phyloP scores from a whole-genome alignment of 306 rosid genomes.

The Senna siamea region DNA sequence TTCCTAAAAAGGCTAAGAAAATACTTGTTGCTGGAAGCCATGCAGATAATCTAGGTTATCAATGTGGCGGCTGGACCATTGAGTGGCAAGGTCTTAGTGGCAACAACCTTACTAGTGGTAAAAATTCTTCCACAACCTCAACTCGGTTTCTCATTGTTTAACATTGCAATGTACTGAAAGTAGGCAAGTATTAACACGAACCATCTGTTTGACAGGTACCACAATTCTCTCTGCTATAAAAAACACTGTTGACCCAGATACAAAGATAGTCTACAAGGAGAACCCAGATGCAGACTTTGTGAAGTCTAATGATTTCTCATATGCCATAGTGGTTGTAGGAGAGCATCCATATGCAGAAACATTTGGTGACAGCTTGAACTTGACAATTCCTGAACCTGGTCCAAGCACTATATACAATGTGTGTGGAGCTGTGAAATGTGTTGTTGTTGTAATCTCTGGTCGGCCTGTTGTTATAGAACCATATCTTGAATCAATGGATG shows the following conservation, averaged over 20 bases:
- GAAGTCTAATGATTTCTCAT: constrained; percentile 48
- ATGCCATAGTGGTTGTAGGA: constrained; percentile 55
- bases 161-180: background rate
- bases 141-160: background rate
- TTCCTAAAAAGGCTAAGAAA: constrained; percentile 47
- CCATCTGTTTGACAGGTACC: constrained; percentile 45
- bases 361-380: constrained; percentile 48
- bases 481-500: constrained; percentile 42
- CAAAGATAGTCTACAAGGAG: constrained; percentile 50
- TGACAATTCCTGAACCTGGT: constrained; percentile 48
- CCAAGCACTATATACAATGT: constrained; percentile 49
- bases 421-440: constrained; percentile 50
- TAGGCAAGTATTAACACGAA: background rate
- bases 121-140: background rate
- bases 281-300: constrained; percentile 49
- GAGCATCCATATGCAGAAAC: constrained; percentile 59
- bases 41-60: constrained; percentile 64
- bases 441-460: constrained; percentile 52
- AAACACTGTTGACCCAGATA: constrained; percentile 44
- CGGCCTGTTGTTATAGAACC: constrained; percentile 58
- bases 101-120: constrained; percentile 31
- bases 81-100: constrained; percentile 64
- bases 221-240: constrained; percentile 53
- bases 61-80: constrained; percentile 68
- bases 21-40: constrained; percentile 63